phyloP scores from a whole-genome alignment of 1,139 yeast genomes.

The Pichia sp. region DNA sequence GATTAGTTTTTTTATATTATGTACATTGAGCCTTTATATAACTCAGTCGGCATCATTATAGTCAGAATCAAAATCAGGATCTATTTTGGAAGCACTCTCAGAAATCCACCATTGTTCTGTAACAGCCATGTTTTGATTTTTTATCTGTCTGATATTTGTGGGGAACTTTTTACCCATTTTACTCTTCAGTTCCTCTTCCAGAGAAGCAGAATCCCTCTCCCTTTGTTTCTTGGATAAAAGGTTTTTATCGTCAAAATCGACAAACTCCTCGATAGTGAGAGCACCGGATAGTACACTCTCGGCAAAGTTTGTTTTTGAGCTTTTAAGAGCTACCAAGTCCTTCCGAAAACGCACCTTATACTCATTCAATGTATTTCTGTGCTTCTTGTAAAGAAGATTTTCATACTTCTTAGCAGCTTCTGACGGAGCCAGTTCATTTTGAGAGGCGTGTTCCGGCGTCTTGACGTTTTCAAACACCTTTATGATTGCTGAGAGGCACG shows the following conservation, averaged over 20 bases:
- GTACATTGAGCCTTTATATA: not conserved
- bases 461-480: slow-evolving; percentile 16
- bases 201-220: slow-evolving; percentile 21
- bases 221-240: slow-evolving; percentile 26
- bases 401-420: slow-evolving; percentile 20
- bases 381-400: slow-evolving; percentile 11
- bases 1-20: slow-evolving; percentile 2
- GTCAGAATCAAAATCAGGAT: slow-evolving; percentile 30
- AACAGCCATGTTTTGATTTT: slow-evolving; percentile 29
- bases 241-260: slow-evolving; percentile 18
- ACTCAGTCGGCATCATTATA: slow-evolving; percentile 7
- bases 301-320: slow-evolving; percentile 23
- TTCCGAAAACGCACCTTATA: slow-evolving; percentile 25
- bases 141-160: slow-evolving; percentile 27
- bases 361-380: slow-evolving; percentile 13
- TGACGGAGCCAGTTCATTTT: slow-evolving; percentile 10
- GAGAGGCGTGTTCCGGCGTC: too few species aligned
- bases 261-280: slow-evolving; percentile 15
- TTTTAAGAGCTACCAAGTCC: slow-evolving; percentile 26
- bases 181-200: slow-evolving; percentile 25
- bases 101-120: slow-evolving; percentile 43
- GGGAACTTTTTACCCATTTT: slow-evolving; percentile 26
- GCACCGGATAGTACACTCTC: slow-evolving; percentile 22
- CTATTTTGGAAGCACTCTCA: slow-evolving; percentile 40
- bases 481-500: slow-evolving; percentile 19